Conservation (phyloP, 306 rosid genomes). For the Dryas alaskensis region DNA sequence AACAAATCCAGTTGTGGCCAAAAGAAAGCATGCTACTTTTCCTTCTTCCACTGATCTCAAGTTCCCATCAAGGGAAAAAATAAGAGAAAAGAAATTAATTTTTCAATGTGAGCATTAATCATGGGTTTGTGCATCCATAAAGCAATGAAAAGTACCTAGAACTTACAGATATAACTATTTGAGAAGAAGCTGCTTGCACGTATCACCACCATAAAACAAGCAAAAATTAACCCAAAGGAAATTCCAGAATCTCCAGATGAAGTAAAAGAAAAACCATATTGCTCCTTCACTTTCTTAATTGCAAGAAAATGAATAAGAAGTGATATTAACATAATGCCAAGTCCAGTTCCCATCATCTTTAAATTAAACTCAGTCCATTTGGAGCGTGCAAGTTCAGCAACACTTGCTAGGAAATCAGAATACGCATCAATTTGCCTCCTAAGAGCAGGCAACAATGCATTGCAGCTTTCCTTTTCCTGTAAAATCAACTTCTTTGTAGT, state of each 20-base stretch:
- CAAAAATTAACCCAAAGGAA: conserved; percentile 42
- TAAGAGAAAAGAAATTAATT: conserved; percentile 6
- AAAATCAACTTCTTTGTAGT: conserved; percentile 47
- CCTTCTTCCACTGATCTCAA: conserved; percentile 93
- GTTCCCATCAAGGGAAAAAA: conserved; percentile 16
- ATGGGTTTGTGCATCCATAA: conserved; percentile 11
- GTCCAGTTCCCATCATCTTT: conserved; percentile 73
- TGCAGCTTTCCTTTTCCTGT: conserved; percentile 35
- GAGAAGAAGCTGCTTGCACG: conserved; percentile 91
- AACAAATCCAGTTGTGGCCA: conserved; percentile 78
- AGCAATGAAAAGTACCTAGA: conserved; percentile 11
- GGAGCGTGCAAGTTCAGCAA: conserved; percentile 88
- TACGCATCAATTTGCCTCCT: conserved; percentile 66
- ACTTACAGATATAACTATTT: conserved; percentile 90
- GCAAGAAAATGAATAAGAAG: conserved; percentile 57
- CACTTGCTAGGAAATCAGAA: conserved; percentile 57
- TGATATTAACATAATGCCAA: conserved; percentile 66
- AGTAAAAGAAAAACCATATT: conserved; percentile 39
- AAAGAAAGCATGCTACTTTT: conserved; percentile 86
- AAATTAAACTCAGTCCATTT: conserved; percentile 97
- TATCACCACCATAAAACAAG: conserved; percentile 61
- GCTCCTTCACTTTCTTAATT: conserved; percentile 52
- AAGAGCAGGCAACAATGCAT: conserved; percentile 46
- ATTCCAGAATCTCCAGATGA: conserved; percentile 43
- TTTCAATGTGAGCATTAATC: conserved; percentile 21